Percentiles rank a stretch among this genome's conserved stretches.
Conservation (phyloP, 176 grass and related monocot species). For the Musa itinerans region DNA sequence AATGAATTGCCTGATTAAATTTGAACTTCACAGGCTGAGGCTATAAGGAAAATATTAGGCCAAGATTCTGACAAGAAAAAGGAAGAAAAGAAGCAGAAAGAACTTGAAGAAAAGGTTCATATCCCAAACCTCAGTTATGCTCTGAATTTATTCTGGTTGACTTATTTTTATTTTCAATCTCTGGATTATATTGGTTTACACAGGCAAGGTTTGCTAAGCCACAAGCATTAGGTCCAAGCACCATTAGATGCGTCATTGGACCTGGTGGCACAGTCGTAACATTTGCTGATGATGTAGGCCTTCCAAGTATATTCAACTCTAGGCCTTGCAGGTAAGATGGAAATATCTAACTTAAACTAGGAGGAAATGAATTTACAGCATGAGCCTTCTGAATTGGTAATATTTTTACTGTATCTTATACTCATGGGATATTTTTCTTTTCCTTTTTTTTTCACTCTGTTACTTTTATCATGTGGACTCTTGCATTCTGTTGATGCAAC, state of each 20-base stretch:
- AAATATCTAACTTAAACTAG: neutral
- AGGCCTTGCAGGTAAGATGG: constrained; percentile 42
- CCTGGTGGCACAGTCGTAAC: constrained; percentile 47
- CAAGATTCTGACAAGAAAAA: constrained; percentile 86
- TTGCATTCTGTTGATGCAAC: neutral
- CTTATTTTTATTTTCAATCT: neutral
- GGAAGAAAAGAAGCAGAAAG: constrained; percentile 95
- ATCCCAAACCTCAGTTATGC: constrained; percentile 6
- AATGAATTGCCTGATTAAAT: neutral
- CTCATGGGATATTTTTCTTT: neutral
- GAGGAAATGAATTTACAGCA: too few relatives aligned
- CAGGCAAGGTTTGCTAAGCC: constrained; percentile 42
- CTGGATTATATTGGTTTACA: constrained; percentile 3
- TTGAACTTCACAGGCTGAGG: constrained; percentile 52
- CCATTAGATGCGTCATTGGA: constrained; percentile 46
- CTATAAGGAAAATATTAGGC: constrained; percentile 88
- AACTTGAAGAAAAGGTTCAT: constrained; percentile 64
- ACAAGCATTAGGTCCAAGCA: constrained; percentile 40
- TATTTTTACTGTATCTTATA: neutral
- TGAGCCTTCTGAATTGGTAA: too few relatives aligned
- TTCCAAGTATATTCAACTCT: constrained; percentile 58
- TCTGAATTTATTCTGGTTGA: neutral
- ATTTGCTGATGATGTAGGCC: constrained; percentile 48
- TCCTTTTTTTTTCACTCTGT: neutral
- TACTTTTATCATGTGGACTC: constrained; percentile 12